These are phyloP conservation scores for Panaeolus cyanescens DNA, from an alignment of 768 basidiomycete genomes.

Conservation along the genomic window DNA sequence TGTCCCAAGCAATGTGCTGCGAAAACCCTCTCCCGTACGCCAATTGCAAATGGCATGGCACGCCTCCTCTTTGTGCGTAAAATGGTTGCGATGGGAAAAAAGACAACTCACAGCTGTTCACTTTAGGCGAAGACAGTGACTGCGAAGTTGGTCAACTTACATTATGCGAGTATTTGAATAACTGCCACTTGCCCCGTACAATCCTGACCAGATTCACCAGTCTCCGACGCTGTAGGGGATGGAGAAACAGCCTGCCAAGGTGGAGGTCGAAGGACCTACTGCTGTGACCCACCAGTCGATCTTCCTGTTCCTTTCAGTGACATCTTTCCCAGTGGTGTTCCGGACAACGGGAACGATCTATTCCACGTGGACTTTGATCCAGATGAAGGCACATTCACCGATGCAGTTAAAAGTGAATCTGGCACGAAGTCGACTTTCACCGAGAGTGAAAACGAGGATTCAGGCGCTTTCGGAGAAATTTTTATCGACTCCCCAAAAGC, in stretches of 20 bases:
- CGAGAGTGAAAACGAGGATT: constrained; percentile 2
- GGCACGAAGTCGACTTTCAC: not conserved
- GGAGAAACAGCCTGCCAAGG: constrained; percentile 14
- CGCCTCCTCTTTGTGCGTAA: constrained; percentile 8
- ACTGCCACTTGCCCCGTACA: not conserved
- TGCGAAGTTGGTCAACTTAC: constrained; percentile 12
- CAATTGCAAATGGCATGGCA: constrained; percentile 8
- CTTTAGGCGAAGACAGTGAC: not conserved
- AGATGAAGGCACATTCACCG: constrained; percentile 7
- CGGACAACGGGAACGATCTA: constrained; percentile 11
- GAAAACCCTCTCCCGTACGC: constrained; percentile 3
- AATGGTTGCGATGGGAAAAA: not conserved
- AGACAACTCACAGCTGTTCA: not conserved
- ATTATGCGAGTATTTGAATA: constrained; percentile 10
- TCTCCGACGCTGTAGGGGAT: constrained; percentile 18
- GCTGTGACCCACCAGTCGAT: constrained; percentile 15
- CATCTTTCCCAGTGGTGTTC: constrained; percentile 17
- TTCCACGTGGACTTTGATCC: constrained; percentile 22
- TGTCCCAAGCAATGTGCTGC: not conserved
- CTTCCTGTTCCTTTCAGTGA: constrained; percentile 16
- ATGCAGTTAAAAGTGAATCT: not conserved
- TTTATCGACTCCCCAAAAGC: constrained; percentile 27
- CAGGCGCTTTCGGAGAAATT: constrained; percentile 16
- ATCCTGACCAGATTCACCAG: constrained; percentile 6
- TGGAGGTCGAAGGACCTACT: constrained; percentile 14